Conservation (phyloP, 2,329 filamentous ascomycete genomes). For the Mycocentrospora acerina region DNA sequence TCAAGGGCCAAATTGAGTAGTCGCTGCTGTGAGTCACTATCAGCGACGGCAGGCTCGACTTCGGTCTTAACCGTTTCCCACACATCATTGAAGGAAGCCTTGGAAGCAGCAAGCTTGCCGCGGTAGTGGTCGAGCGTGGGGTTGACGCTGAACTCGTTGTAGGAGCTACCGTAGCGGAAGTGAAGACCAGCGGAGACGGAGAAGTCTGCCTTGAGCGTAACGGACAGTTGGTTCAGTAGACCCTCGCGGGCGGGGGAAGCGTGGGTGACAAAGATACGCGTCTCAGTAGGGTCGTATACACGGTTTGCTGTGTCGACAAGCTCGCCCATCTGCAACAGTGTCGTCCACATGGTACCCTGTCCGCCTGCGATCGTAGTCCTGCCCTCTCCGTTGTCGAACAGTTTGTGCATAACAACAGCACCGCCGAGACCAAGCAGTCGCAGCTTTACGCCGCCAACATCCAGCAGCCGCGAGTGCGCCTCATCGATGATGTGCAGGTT, state of each 20-base stretch:
- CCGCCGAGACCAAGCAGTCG: constrained; percentile 90
- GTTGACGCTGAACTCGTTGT: constrained; percentile 99
- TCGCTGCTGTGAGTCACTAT: constrained; percentile 92
- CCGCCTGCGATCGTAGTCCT: constrained; percentile 97
- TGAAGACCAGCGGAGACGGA: constrained; percentile 96
- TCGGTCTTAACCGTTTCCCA: constrained; percentile 98
- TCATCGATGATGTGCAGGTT: constrained; percentile 99
- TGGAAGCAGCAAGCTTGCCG: constrained; percentile 95
- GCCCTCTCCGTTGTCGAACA: constrained; percentile 98
- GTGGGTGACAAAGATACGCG: constrained; percentile 93
- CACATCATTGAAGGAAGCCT: constrained; percentile 97
- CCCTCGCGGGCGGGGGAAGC: constrained; percentile 95
- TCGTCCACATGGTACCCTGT: constrained; percentile 99
- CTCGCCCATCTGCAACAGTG: constrained; percentile 95
- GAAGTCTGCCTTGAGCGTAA: constrained; percentile 96
- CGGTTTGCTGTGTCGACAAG: constrained; percentile 96
- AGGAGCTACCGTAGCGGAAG: constrained; percentile 98
- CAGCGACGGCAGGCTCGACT: constrained; percentile 89
- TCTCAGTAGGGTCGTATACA: constrained; percentile 97
- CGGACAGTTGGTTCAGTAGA: constrained; percentile 94
- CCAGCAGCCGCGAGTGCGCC: constrained; percentile 90
- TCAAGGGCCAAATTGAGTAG: constrained; percentile 87
- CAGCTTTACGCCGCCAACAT: constrained; percentile 93
- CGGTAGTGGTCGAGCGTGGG: constrained; percentile 97
- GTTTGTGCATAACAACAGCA: constrained; percentile 98